Base-by-base conservation (phyloP, 2,329 filamentous ascomycete species). In the Pseudogymnoascus sp. region DNA sequence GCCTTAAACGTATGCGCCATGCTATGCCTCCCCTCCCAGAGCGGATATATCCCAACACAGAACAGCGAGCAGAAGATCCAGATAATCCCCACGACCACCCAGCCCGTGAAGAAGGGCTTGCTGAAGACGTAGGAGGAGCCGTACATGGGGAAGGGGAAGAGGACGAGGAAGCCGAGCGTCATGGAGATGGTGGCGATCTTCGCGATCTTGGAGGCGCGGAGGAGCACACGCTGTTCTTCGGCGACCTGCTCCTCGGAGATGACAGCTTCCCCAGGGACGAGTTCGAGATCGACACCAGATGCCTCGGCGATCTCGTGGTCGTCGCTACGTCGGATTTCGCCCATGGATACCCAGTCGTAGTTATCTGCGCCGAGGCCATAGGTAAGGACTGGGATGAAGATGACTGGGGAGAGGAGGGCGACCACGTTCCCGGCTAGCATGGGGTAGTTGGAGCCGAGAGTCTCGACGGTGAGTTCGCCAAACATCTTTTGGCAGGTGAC, bases 111-210 rank as follows among this genome's bases (percentile, higher is more conserved):
- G 79, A 95, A 95, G 23, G 81, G 81, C 79, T 90, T 89, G 75
- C 82, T 86, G 77, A 95, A 96, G 63, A 96, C 83, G 73, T 96
- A 96, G 0, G 84, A 84, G 0, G 82, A 82, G 10, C 91, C 92
- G 72, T 95, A 96, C 85, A 96, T 87, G 1, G 92, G 92, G 83
- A 96, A 93, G 0, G 93, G 92, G 92, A 92, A 96, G 14, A 96
- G 82, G 1, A 96, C 81, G 0, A 96, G 79, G 64, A 96, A 79
- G 0, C 85, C 81, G 0, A 96, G 66, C 0, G 90, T 90, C 78
- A 91, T 80, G 68, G 82, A 75, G 8, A 85, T 78, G 0, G 87
- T 90, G 34, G 75, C 75, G 62, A 71, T 72, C 60, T 77, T 77
- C 0, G 81, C 79, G 36, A 81, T 79, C 65, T 78, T 80, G 6